Base-by-base conservation (phyloP, 2,329 filamentous ascomycete genomes). In the Rhynchosporium graminicola region DNA sequence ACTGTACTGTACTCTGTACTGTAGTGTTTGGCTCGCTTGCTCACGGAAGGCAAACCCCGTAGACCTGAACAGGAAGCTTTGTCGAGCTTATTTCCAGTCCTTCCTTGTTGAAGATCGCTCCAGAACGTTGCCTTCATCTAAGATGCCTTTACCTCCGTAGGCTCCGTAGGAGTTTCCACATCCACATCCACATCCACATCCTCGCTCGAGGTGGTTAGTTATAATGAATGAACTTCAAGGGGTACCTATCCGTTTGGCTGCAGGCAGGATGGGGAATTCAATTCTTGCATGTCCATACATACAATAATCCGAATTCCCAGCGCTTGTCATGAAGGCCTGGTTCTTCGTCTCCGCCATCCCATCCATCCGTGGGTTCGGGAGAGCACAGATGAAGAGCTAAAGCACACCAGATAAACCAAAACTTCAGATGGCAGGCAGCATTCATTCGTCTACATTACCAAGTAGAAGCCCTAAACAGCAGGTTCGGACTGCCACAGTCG, bases 391-490 rank as follows among this genome's bases (percentile, higher is more conserved):
- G 42, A 12, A 42, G 43, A 46, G 12, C 10, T 7, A n/a, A 28
- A 54, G 3, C 20, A 28, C 13, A n/a, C 33, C 36, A 36, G n/a
- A 52, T 3, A 20, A 42, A 13, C 33, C 51, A 54, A 38, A 40
- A 54, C n/a, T 54, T 20, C 51, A 54, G 28, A 54, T 26, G 51
- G 51, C 36, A 50, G 51, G 51, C 36, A 50, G 51, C 26, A 50
- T 42, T 36, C 46, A 36, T 38, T 50, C 45, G 33, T 59, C 28
- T 6, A 10, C n/a, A n/a, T n/a, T n/a, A n/a, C 42, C 38, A 26
- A 20, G 28, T 10, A 13, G 50, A n/a, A 33, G 42, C 33, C 20
- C 36, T n/a, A 40, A 40, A 15, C n/a, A 46, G 36, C 4, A 29
- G 31, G n/a, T n/a, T 36, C 43, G 55, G 40, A 36, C 12, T 47